Evolutionary conservation across 129 eudicot species (phyloP), one percentile per base, ranked within the genome.

Genomic region (Chrysanthemum seticuspe): DNA sequence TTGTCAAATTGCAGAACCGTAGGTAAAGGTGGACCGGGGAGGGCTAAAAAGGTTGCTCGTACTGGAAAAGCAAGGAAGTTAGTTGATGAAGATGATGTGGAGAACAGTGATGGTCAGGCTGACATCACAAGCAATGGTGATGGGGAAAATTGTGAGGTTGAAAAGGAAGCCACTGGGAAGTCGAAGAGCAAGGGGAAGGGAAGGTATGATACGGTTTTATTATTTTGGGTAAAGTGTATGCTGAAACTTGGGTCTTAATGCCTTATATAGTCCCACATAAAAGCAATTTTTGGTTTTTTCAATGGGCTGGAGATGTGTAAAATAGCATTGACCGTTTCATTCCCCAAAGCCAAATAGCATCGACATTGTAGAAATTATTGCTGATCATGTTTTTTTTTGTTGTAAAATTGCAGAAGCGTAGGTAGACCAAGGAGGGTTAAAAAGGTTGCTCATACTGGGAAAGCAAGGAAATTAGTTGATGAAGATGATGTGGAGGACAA

Each of bases 21-120:
- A 70, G 40, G 62, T 27, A 78, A 27, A 72, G 50, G 16, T 4
- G 70, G 80, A 62, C 68, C 78, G 31, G 73, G 72, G 71, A 78
- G 79, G 71, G 80, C 61, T 63, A 81, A 60, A 67, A 64, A 70
- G 71, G 84, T 67, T 61, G 65, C 77, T 67, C 76, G 3, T 54
- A 53, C 81, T 1, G 73, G 71, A 25, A 71, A 77, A 47, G 80
- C 51, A 67, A 64, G 45, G 54, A 72, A 19, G 44, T 73, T 68
- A 68, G 78, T 62, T 0, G 67, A 84, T 73, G 84, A 77, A 27
- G 74, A 53, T 66, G 86, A 71, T 62, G 68, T 65, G 15, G 83
- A 50, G n/a, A 67, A 66, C 31, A 55, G 47, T 54, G 54, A 75
- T 47, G 68, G 29, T 74, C 62, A 74, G 55, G 76, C 14, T 68